Evolutionary conservation across 1,284 basidiomycete genomes (phyloP), one percentile per base, ranked within the genome.

Genomic region (Sparassis latifolia): DNA sequence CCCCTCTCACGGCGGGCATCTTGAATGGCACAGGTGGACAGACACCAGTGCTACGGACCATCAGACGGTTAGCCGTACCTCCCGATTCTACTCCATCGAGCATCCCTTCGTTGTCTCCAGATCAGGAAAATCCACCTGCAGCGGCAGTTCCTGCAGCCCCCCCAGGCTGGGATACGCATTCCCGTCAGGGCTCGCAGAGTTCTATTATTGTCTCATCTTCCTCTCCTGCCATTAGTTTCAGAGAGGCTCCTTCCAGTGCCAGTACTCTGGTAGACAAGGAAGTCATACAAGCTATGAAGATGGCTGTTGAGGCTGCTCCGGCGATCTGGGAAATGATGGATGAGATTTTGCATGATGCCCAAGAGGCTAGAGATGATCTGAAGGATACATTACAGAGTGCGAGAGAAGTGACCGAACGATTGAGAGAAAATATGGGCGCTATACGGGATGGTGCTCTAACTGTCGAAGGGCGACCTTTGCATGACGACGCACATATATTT

Each of bases 281-380:
- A 54, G 79, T 84, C 7, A 67, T 89, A 10, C 76, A 82, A 50
- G 82, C 85, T 10, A 80, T 90, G 65, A 78, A 79, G 55, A 67
- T 70, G 10, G 84, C 86, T 33, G 76, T 89, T 6, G 78, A 82
- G 27, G 75, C 83, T 6, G 86, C 87, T n/a, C 81, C 84, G 1
- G 69, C 72, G 39, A 81, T 87, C 31, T 91, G 88, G 85, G 73
- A 78, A 52, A 77, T 83, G 72, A 78, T 87, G 63, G 79, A 83
- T 60, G 78, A 79, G 51, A 71, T 84, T 49, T 63, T 84, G 35
- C 69, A 66, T 27, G 76, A 80, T 32, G 64, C 70, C 35, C 54
- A 72, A 40, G 73, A 72, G 37, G 53, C 62, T 28, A 67, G 63
- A 31, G 63, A 62, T 29, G 74, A 81, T 40, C 64, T 82, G 48